These are phyloP conservation scores for Aspergillus thermomutatus DNA, from an alignment of 2,329 filamentous ascomycete genomes.

Conservation along the genomic window DNA sequence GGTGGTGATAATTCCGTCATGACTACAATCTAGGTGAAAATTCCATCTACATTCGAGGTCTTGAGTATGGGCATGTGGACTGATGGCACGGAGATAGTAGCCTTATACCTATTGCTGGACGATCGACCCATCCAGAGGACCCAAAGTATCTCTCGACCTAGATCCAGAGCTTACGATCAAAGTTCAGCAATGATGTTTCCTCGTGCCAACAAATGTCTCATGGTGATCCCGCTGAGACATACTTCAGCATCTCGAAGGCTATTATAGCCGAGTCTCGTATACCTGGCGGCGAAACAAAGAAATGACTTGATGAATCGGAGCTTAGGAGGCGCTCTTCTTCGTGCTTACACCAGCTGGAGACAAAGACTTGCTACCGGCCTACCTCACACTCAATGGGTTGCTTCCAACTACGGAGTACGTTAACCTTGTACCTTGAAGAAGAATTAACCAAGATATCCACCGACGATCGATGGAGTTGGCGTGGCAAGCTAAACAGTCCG, in stretches of 20 bases:
- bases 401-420: background rate
- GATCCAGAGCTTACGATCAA: background rate
- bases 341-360: background rate
- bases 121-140: background rate
- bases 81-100: background rate
- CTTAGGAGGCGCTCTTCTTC: background rate
- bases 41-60: conserved; percentile 18
- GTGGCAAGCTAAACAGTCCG: background rate
- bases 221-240: background rate
- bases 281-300: background rate
- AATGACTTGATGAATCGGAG: background rate
- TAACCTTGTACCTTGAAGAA: background rate
- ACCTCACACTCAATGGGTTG: background rate
- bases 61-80: conserved; percentile 8
- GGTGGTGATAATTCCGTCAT: conserved; percentile 26
- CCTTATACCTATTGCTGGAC: background rate
- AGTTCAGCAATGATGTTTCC: background rate
- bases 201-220: background rate
- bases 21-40: conserved; percentile 13
- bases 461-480: background rate
- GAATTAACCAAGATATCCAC: background rate
- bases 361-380: background rate
- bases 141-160: background rate
- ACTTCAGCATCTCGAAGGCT: background rate
- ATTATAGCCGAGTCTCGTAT: background rate